Percentiles rank a stretch among this genome's conserved stretches.
Conservation (phyloP, 306 rosid species). For the Hippophae tibetana region DNA sequence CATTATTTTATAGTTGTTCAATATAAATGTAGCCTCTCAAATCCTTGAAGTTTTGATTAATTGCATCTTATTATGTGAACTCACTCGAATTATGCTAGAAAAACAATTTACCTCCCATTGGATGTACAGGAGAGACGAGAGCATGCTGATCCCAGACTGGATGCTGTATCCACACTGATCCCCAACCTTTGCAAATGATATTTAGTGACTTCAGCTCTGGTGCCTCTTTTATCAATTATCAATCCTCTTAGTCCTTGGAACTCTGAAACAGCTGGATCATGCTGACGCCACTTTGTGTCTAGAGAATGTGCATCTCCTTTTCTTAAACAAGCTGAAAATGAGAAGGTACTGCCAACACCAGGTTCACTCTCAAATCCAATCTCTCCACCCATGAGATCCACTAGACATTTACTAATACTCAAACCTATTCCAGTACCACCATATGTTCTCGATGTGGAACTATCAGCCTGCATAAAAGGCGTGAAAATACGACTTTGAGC, state of each 20-base stretch:
- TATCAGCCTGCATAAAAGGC: slow-evolving; percentile 96
- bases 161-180: slow-evolving; percentile 52
- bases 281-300: slow-evolving; percentile 43
- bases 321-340: slow-evolving; percentile 67
- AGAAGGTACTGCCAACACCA: slow-evolving; percentile 75
- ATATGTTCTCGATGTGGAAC: slow-evolving; percentile 87
- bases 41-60: background rate
- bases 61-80: background rate
- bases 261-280: slow-evolving; percentile 35
- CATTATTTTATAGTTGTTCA: no score
- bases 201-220: slow-evolving; percentile 73
- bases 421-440: slow-evolving; percentile 98
- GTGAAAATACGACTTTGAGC: slow-evolving; percentile 81
- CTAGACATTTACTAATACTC: slow-evolving; percentile 82
- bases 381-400: slow-evolving; percentile 94
- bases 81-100: background rate
- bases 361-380: slow-evolving; percentile 86
- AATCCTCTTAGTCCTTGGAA: slow-evolving; percentile 60
- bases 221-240: slow-evolving; percentile 55
- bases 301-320: slow-evolving; percentile 41
- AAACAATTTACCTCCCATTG: slow-evolving; percentile 37
- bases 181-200: slow-evolving; percentile 77
- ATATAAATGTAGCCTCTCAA: background rate
- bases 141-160: slow-evolving; percentile 41
- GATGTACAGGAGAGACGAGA: slow-evolving; percentile 38